Percentiles rank a stretch among this genome's conserved stretches.
These are phyloP conservation scores for Annulohypoxylon moriforme DNA, from an alignment of 495 filamentous ascomycete genomes.

Conservation along the genomic window DNA sequence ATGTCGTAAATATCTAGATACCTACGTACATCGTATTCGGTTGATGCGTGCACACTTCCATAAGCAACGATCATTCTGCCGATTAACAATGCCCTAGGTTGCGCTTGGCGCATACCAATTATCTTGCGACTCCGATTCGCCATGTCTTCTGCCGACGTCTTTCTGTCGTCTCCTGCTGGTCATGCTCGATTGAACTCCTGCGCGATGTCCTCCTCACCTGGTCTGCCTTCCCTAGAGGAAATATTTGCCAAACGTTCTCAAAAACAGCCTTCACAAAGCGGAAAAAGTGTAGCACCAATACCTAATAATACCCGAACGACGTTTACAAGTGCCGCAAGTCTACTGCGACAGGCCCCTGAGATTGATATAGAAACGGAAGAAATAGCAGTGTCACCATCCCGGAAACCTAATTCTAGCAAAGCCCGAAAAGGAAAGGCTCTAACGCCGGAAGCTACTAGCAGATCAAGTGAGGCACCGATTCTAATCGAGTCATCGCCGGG, in stretches of 20 bases:
- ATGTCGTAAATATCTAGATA: background rate
- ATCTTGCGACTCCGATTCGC: conserved; percentile 29
- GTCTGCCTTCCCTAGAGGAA: conserved; percentile 57
- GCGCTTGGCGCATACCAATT: conserved; percentile 56
- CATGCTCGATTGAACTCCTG: conserved; percentile 40
- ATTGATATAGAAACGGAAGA: conserved; percentile 47
- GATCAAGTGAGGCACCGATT: conserved; percentile 19
- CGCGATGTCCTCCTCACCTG: conserved; percentile 59
- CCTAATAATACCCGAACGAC: conserved; percentile 47
- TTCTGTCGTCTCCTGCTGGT: conserved; percentile 53
- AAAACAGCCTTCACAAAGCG: conserved; percentile 47
- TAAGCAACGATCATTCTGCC: conserved; percentile 45
- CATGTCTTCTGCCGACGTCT: conserved; percentile 53
- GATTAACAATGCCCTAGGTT: conserved; percentile 36
- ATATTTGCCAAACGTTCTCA: conserved; percentile 50
- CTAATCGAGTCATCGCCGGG: conserved; percentile 41
- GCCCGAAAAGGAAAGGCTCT: conserved; percentile 20
- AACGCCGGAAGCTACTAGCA: conserved; percentile 4
- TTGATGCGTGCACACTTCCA: too few relatives aligned
- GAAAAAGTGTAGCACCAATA: conserved; percentile 49
- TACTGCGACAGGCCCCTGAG: conserved; percentile 48
- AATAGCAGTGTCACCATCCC: conserved; percentile 37
- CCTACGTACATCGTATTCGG: too few relatives aligned
- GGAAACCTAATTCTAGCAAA: conserved; percentile 39
- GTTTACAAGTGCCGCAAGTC: conserved; percentile 56